phyloP scores from a whole-genome alignment of 2,329 filamentous ascomycete species.

The Claviceps monticola region DNA sequence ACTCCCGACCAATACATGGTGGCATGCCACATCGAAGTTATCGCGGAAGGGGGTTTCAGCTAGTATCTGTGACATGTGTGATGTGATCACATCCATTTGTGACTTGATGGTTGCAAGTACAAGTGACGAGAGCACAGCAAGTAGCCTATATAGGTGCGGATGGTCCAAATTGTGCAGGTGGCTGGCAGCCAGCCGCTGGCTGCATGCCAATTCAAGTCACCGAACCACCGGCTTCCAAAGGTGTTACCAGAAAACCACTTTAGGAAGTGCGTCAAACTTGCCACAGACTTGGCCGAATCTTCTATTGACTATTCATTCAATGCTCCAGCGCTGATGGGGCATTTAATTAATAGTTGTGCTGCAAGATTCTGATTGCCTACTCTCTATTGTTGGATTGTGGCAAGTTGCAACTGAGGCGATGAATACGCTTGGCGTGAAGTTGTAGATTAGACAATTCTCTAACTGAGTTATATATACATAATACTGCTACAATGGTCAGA shows the following conservation, averaged over 20 bases:
- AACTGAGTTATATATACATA: too few relatives aligned
- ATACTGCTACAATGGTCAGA: slow-evolving; percentile 23
- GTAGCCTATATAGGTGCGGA: too few relatives aligned
- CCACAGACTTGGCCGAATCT: neutral
- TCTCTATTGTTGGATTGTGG: neutral
- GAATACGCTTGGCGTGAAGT: too few relatives aligned
- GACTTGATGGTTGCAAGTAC: neutral
- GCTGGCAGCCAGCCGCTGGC: neutral
- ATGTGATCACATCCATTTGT: neutral
- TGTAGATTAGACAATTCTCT: neutral
- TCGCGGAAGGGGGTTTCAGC: too few relatives aligned
- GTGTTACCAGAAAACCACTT: neutral
- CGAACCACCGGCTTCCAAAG: neutral
- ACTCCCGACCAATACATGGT: neutral
- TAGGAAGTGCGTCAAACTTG: neutral
- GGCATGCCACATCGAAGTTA: neutral
- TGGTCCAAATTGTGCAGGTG: too few relatives aligned
- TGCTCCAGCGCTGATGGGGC: too few relatives aligned
- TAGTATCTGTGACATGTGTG: neutral
- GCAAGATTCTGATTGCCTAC: too few relatives aligned
- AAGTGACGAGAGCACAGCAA: too few relatives aligned
- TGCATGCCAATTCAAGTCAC: neutral
- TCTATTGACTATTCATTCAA: too few relatives aligned
- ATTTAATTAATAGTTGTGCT: too few relatives aligned
- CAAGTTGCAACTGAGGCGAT: neutral